Conservation (phyloP, 192 early-diverging fungal genomes). For the Tieghemiomyces parasiticus region DNA sequence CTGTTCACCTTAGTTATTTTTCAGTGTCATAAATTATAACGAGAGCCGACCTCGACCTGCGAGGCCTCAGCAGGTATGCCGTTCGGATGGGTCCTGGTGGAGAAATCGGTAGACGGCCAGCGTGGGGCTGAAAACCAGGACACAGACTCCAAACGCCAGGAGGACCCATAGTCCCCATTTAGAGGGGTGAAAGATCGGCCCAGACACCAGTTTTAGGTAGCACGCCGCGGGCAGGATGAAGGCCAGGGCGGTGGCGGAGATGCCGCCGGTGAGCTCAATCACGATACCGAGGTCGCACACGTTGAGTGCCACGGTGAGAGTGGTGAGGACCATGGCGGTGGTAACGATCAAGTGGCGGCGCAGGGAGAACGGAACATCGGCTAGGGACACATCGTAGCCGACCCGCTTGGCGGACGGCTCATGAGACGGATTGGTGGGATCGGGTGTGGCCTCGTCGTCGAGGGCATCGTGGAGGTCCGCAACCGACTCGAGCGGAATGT, state of each 20-base stretch:
- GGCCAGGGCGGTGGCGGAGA: slow-evolving; percentile 76
- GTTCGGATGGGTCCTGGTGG: not conserved
- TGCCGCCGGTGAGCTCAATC: slow-evolving; percentile 74
- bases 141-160: slow-evolving; percentile 52
- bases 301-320: slow-evolving; percentile 52
- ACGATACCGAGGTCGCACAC: slow-evolving; percentile 75
- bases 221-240: slow-evolving; percentile 78
- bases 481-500: not conserved
- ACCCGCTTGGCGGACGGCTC: not conserved
- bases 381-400: slow-evolving; percentile 24
- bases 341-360: slow-evolving; percentile 55
- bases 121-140: slow-evolving; percentile 56
- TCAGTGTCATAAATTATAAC: no score
- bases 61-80: not conserved
- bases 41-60: no score
- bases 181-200: slow-evolving; percentile 31
- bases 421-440: not conserved
- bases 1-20: no score
- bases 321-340: slow-evolving; percentile 37
- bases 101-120: slow-evolving; percentile 16
- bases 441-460: not conserved
- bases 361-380: slow-evolving; percentile 31
- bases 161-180: slow-evolving; percentile 54
- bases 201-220: slow-evolving; percentile 56
- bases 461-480: not conserved